These are phyloP conservation scores for Eimeria tenella DNA, from an alignment of 169 alveolate species.

Conservation along the genomic window DNA sequence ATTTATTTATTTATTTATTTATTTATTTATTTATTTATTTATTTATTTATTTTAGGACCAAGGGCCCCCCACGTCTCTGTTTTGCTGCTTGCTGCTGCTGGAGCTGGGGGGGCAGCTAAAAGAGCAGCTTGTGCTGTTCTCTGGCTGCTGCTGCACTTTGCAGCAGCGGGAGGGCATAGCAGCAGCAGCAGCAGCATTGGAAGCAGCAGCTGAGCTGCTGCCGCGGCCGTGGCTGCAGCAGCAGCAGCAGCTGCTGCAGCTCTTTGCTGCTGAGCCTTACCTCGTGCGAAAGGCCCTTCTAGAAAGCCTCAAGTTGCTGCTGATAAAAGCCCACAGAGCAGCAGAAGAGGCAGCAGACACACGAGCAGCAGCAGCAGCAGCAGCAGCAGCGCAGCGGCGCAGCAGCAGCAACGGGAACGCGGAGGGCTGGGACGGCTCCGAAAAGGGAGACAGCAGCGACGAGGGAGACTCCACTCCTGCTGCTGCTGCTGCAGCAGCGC, in stretches of 20 bases:
- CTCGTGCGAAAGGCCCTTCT: conserved; percentile 23
- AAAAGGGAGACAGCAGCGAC: background rate
- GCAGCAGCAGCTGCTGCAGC: conserved; percentile 36
- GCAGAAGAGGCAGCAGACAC: background rate
- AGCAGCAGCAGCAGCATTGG: background rate
- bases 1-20: background rate
- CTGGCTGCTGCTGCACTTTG: background rate
- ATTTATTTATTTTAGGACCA: background rate
- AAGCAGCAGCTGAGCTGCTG: background rate
- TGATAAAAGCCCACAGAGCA: background rate
- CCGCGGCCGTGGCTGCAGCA: conserved; percentile 49
- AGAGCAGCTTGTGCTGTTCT: conserved; percentile 30
- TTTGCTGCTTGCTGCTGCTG: background rate
- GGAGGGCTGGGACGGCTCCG: background rate
- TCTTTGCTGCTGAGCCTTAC: conserved; percentile 60
- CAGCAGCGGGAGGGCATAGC: conserved; percentile 38
- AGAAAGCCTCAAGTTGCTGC: conserved; percentile 26
- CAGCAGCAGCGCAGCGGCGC: conserved; percentile 15
- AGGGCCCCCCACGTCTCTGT: background rate
- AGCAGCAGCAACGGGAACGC: background rate
- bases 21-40: background rate
- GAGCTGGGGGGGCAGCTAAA: conserved; percentile 28
- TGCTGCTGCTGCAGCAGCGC: conserved; percentile 12
- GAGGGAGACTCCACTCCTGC: background rate
- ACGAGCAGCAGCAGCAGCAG: conserved; percentile 3